phyloP scores from a whole-genome alignment of 1,139 yeast species.

The Pichiaceae sp. region DNA sequence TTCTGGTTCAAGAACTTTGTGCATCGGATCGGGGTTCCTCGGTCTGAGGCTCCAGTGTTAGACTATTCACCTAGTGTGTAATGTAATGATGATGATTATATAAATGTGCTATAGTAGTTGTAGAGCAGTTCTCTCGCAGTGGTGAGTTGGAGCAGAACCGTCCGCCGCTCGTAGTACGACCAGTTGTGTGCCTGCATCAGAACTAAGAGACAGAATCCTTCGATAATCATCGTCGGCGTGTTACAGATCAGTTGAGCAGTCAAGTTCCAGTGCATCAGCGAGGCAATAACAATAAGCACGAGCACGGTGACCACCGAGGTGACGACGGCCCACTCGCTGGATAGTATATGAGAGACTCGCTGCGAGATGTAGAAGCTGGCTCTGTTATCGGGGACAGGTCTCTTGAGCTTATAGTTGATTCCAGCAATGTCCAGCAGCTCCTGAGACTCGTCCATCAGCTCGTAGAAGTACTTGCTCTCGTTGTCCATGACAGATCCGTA shows the following conservation, averaged over 20 bases:
- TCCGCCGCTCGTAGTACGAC: conserved; percentile 10
- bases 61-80: background rate
- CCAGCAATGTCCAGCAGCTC: conserved; percentile 62
- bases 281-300: conserved; percentile 23
- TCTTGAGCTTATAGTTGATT: conserved; percentile 25
- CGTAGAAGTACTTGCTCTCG: conserved; percentile 22
- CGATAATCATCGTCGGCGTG: conserved; percentile 33
- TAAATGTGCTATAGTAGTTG: conserved; percentile 1
- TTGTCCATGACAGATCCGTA: conserved; percentile 24
- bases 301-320: conserved; percentile 19
- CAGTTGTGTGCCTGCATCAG: conserved; percentile 28
- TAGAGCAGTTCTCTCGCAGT: conserved; percentile 8
- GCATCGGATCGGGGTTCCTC: background rate
- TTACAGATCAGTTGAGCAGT: conserved; percentile 30
- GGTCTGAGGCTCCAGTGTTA: background rate
- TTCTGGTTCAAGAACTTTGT: conserved; percentile 20
- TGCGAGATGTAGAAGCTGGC: conserved; percentile 19
- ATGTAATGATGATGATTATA: background rate
- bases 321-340: conserved; percentile 22
- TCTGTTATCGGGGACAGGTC: conserved; percentile 10
- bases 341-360: conserved; percentile 6
- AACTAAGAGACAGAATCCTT: conserved; percentile 28
- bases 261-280: conserved; percentile 26
- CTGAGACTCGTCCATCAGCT: conserved; percentile 52
- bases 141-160: conserved; percentile 7